Evolutionary conservation across 306 rosid species (phyloP), one percentile per base, ranked within the genome.

Genomic region (Urtica urens): DNA sequence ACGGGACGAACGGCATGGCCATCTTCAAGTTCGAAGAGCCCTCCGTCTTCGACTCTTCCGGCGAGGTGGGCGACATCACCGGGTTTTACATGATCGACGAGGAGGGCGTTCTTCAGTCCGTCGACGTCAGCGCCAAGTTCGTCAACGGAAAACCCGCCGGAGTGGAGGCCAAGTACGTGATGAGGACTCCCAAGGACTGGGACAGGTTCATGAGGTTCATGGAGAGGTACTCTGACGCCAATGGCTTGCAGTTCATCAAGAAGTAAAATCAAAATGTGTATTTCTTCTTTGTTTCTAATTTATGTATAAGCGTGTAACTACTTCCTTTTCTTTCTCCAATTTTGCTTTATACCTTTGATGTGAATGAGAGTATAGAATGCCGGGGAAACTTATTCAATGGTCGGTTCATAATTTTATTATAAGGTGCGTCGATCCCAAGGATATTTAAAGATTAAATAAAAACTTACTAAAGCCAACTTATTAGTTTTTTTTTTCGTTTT

Each of bases 121-220:
- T 86, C 59, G 99, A 92, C 72, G 99, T 92, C 37, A 92, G 16
- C 57, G 99, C 99, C 49, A 92, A 86, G 53, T 92, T 92, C 52
- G 67, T 92, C 51, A 92, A 92, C 21, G 99, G 99, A 25, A 92
- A 75, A 66, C 99, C 96, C 28, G 86, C 99, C 0, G 76, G 83
- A 23, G 68, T 92, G 45, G 96, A 85, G 64, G 99, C 99, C 6
- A 92, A 82, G 93, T 86, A 82, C 31, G 16, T 80, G 49, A 92
- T 92, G 99, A 55, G 99, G 46, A 70, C 59, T 18, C 80, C 96
- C 0, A 33, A 83, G 11, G 96, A 92, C 0, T 92, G 99, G 99
- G 99, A 92, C 59, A 78, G 99, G 35, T 92, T 92, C 74, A 92
- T 92, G 99, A 77, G 99, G 68, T 92, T 92, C 83, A 92, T 92